These are phyloP conservation scores for Chaetomium sp. DNA, from an alignment of 2,329 filamentous ascomycete species.

Conservation along the genomic window DNA sequence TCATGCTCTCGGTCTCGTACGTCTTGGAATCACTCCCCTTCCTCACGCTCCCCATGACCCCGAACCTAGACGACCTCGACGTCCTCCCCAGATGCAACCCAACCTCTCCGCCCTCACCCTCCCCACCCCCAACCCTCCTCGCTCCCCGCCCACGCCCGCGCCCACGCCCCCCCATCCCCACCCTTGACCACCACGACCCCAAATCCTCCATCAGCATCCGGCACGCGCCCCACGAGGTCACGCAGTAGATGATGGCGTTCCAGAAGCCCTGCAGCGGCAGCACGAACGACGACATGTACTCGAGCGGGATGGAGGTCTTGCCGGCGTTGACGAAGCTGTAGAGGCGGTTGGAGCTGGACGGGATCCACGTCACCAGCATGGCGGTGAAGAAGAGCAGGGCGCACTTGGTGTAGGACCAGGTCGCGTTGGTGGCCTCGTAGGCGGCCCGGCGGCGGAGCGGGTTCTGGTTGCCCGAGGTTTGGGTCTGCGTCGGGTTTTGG, in stretches of 20 bases:
- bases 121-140: constrained; percentile 7
- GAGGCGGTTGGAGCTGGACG: constrained; percentile 74
- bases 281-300: constrained; percentile 72
- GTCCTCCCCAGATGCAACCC: constrained; percentile 14
- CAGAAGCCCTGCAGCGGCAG: constrained; percentile 82
- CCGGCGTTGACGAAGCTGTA: constrained; percentile 65
- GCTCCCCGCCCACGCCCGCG: too few species aligned
- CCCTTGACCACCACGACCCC: constrained; percentile 21
- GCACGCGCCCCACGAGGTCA: constrained; percentile 68
- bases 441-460: constrained; percentile 42
- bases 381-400: constrained; percentile 72
- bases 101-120: constrained; percentile 16
- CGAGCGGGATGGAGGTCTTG: constrained; percentile 58
- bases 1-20: constrained; percentile 55
- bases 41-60: constrained; percentile 35
- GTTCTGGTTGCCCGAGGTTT: too few species aligned
- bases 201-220: constrained; percentile 50
- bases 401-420: constrained; percentile 71
- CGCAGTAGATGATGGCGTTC: constrained; percentile 77
- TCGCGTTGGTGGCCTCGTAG: constrained; percentile 62
- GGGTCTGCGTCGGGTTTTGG: too few species aligned
- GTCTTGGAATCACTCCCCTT: constrained; percentile 40
- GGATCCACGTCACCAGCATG: constrained; percentile 74
- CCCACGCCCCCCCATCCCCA: constrained; percentile 6
- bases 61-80: constrained; percentile 36